Base-by-base conservation (phyloP, 2,329 filamentous ascomycete genomes). In the Aspergillus novoparasiticus region DNA sequence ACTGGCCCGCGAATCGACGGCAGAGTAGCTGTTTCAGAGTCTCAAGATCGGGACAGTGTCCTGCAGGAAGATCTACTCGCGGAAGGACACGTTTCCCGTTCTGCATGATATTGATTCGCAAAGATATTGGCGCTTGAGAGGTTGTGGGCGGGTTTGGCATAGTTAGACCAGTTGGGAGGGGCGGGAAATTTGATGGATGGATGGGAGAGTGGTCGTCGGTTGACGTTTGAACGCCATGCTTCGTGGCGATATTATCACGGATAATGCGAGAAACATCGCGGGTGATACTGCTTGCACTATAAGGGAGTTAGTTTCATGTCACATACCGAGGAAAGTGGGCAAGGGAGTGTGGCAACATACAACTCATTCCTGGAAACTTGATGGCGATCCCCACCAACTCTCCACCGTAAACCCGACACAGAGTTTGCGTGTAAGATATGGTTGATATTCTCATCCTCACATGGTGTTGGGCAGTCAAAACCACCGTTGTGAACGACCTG, bases 251-350 rank as follows among this genome's bases (percentile, higher is more conserved):
- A 41, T 64, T 76, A 45, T 79, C 76, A 41, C 76, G 76, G 57
- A 80, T 79, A n/a, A 80, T 75, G 21, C 77, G 77, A 16, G 77
- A 76, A 32, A 79, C 70, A 43, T 80, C 78, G 32, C 76, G 77
- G 32, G 76, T 78, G 46, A 80, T 79, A 39, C 77, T 76, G 55
- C 73, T 78, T 23, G 78, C 78, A 70, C 78, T 80, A 63, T 67
- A 23, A 41, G n/a, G n/a, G 14, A 39, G 65, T 78, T 64, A 76
- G 65, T 57, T 39, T 53, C 43, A 60, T 39, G 51, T 51, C 32
- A 32, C 14, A 28, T 36, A 51, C 26, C n/a, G 2, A 41, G 14
- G 21, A 32, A 60, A n/a, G n/a, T 57, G 61, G 46, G 50, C 54
- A 34, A 45, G 19, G 34, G 43, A 21, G 58, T 30, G 9, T 4